Conservation (phyloP, 345 rosid genomes). For the Rhodomyrtus tomentosa region DNA sequence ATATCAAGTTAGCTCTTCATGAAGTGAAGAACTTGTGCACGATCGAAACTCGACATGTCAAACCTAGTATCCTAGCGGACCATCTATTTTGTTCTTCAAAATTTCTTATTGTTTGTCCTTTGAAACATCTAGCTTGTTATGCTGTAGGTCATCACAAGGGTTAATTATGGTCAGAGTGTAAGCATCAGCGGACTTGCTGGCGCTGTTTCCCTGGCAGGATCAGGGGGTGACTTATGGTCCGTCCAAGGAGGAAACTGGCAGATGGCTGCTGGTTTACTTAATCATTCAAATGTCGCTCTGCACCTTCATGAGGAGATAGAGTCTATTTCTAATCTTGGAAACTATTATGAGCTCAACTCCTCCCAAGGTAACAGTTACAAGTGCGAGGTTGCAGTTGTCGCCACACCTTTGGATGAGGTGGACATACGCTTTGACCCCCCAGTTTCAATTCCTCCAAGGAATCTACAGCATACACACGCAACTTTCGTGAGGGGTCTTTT, state of each 20-base stretch:
- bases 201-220: constrained; percentile 94
- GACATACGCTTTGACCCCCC: constrained; percentile 55
- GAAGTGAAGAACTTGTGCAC: not conserved
- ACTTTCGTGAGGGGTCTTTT: constrained; percentile 84
- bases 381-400: constrained; percentile 60
- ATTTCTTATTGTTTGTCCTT: not conserved
- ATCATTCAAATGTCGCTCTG: constrained; percentile 53
- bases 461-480: constrained; percentile 84
- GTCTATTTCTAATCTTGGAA: constrained; percentile 46
- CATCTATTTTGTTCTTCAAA: not conserved
- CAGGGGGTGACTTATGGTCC: constrained; percentile 83
- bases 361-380: constrained; percentile 47
- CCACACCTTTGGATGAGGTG: constrained; percentile 76
- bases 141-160: constrained; percentile 73
- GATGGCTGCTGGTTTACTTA: constrained; percentile 77
- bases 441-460: constrained; percentile 58
- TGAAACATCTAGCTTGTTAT: not conserved
- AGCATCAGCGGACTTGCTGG: constrained; percentile 89
- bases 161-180: constrained; percentile 87
- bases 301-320: constrained; percentile 60
- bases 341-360: constrained; percentile 73
- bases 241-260: constrained; percentile 93
- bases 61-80: not conserved
- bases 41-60: not conserved
- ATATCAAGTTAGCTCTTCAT: not conserved